Evolutionary conservation across 2,329 filamentous ascomycete genomes (phyloP).

Genomic region (Colletotrichum eleusines): DNA sequence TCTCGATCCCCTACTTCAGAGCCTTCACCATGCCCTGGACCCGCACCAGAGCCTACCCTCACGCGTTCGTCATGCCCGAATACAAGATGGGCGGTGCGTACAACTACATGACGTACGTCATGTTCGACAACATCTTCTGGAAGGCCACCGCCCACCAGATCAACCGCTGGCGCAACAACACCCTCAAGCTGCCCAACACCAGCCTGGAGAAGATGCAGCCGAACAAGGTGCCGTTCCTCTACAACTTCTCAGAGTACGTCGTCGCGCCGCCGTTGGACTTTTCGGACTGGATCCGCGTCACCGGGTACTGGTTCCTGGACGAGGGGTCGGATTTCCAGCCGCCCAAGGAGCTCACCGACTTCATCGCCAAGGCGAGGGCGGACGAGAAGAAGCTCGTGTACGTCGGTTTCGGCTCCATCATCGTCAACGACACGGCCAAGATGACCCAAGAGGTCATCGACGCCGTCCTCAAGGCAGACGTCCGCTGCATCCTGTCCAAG

Average conservation of each 20-base stretch:
- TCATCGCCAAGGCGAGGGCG: constrained; percentile 83
- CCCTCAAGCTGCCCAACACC: constrained; percentile 83
- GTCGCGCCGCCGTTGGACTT: constrained; percentile 96
- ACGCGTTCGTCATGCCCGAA: constrained; percentile 93
- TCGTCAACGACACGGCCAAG: constrained; percentile 88
- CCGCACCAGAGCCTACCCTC: constrained; percentile 92
- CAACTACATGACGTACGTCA: constrained; percentile 94
- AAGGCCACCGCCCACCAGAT: constrained; percentile 90
- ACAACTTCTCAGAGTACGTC: constrained; percentile 95
- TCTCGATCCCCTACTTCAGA: constrained; percentile 94
- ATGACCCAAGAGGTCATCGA: constrained; percentile 95
- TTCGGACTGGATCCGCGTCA: constrained; percentile 97
- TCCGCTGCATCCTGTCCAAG: constrained; percentile 94
- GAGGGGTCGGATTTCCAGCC: constrained; percentile 78
- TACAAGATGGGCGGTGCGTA: constrained; percentile 95
- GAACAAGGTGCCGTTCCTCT: constrained; percentile 97
- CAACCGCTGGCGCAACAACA: constrained; percentile 90
- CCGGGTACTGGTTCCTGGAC: constrained; percentile 97
- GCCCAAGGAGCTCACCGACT: constrained; percentile 79
- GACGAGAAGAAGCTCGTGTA: constrained; percentile 96
- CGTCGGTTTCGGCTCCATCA: constrained; percentile 96
- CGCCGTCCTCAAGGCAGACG: constrained; percentile 89
- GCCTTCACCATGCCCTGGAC: constrained; percentile 99
- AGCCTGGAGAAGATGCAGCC: constrained; percentile 91
- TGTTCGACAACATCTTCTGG: constrained; percentile 99